Conservation (phyloP, 2,329 filamentous ascomycete genomes). For the Trichoderma pleuroti region DNA sequence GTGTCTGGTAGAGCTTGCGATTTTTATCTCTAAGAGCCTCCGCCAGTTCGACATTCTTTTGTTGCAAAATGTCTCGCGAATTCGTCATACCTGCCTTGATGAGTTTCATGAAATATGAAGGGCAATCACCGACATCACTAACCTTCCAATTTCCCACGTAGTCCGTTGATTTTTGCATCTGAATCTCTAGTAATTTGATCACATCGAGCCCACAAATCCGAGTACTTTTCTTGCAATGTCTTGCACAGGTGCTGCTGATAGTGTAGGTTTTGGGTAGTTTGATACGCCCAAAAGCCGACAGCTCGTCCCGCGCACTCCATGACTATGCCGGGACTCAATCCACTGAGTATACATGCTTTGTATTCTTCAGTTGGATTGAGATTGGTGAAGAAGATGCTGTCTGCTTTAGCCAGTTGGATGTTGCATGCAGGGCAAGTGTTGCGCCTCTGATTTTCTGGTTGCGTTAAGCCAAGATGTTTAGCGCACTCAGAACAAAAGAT, state of each 20-base stretch:
- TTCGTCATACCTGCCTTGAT: slow-evolving; percentile 47
- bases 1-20: slow-evolving; percentile 64
- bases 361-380: slow-evolving; percentile 83
- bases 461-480: slow-evolving; percentile 58
- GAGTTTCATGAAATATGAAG: not conserved
- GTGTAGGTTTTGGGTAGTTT: slow-evolving; percentile 74
- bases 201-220: slow-evolving; percentile 59
- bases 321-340: slow-evolving; percentile 73
- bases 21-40: slow-evolving; percentile 67
- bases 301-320: slow-evolving; percentile 83
- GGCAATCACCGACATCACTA: slow-evolving; percentile 23
- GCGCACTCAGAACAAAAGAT: slow-evolving; percentile 81
- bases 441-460: slow-evolving; percentile 32
- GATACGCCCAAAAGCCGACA: slow-evolving; percentile 82
- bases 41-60: slow-evolving; percentile 69
- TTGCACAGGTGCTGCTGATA: slow-evolving; percentile 76
- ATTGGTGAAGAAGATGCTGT: slow-evolving; percentile 69
- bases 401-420: slow-evolving; percentile 62
- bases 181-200: slow-evolving; percentile 73
- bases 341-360: slow-evolving; percentile 81
- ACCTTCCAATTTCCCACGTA: slow-evolving; percentile 66
- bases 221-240: slow-evolving; percentile 69
- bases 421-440: slow-evolving; percentile 72
- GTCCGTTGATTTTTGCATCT: slow-evolving; percentile 64
- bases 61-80: slow-evolving; percentile 60